Evolutionary conservation across 1,284 basidiomycete genomes (phyloP).

Genomic region (Amylostereum areolatum): DNA sequence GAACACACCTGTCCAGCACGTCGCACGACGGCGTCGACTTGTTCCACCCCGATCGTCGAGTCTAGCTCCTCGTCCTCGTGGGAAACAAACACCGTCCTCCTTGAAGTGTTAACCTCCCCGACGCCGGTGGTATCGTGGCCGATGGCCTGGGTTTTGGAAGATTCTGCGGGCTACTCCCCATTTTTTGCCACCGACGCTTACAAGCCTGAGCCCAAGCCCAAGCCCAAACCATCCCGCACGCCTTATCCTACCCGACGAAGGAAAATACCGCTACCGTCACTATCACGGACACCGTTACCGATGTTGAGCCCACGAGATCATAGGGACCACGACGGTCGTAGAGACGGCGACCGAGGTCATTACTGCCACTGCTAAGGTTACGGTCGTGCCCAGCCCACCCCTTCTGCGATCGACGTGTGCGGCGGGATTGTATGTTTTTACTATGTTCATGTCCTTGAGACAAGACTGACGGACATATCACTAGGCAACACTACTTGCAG

Average conservation of each 20-base stretch:
- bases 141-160: not conserved
- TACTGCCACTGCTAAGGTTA: not conserved
- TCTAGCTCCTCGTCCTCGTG: not conserved
- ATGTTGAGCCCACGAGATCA: not conserved
- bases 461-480: not conserved
- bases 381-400: not conserved
- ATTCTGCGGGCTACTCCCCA: conserved; percentile 1
- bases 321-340: not conserved
- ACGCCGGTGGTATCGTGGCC: not conserved
- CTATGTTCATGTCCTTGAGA: not conserved
- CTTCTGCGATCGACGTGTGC: conserved; percentile 15
- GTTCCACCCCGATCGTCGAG: not conserved
- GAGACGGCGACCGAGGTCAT: not conserved
- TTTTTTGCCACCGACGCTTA: conserved; percentile 4
- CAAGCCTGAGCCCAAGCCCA: not conserved
- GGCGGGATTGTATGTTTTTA: conserved; percentile 15
- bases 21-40: not conserved
- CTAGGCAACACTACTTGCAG: conserved; percentile 15
- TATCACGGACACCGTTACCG: not conserved
- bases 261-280: not conserved
- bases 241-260: not conserved
- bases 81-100: not conserved
- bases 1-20: too few species aligned
- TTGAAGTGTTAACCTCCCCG: not conserved
- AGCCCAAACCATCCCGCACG: not conserved